Evolutionary conservation across 345 rosid genomes (phyloP).

Genomic region (Eucalyptus cloeziana): DNA sequence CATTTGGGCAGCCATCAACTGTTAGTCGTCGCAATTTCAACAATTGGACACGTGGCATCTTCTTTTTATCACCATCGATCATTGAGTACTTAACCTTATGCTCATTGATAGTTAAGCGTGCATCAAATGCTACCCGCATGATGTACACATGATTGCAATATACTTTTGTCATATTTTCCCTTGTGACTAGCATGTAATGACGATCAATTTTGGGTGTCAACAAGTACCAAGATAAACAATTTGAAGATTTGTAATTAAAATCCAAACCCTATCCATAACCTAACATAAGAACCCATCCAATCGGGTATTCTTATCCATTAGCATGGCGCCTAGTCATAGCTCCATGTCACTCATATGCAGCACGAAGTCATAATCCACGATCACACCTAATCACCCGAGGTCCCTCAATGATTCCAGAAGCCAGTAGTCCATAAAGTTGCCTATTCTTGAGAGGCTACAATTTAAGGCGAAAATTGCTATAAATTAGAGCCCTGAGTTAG

Average conservation of each 20-base stretch:
- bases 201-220: too few relatives aligned
- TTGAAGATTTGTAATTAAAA: not conserved
- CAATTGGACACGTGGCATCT: too few relatives aligned
- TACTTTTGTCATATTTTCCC: too few relatives aligned
- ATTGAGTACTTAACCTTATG: too few relatives aligned
- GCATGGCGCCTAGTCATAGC: rapidly evolving
- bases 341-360: not conserved
- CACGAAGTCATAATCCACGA: not conserved
- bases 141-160: too few relatives aligned
- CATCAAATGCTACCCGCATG: too few relatives aligned
- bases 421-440: not conserved
- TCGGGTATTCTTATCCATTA: not conserved
- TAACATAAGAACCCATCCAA: not conserved
- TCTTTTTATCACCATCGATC: too few relatives aligned
- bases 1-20: too few relatives aligned
- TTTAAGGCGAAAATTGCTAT: not conserved
- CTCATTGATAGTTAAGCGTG: too few relatives aligned
- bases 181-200: too few relatives aligned
- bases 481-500: not conserved
- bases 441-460: not conserved
- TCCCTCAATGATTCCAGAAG: not conserved
- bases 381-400: not conserved
- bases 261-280: not conserved
- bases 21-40: too few relatives aligned
- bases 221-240: not conserved